Conservation (phyloP, 2,329 filamentous ascomycete genomes). For the Sporothrix humicola region DNA sequence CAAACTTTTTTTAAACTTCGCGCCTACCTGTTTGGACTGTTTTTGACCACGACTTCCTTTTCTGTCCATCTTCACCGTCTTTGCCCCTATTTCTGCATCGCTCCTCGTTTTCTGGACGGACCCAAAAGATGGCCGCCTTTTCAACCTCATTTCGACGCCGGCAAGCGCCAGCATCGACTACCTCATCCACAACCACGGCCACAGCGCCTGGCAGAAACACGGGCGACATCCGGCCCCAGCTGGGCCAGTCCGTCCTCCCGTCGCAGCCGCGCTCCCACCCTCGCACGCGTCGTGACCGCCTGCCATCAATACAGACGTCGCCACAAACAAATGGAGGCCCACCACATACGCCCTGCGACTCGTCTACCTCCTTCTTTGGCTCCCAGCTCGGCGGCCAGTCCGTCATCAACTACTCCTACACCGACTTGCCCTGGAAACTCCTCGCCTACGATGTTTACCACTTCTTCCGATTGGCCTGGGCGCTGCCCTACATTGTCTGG, state of each 20-base stretch:
- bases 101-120: neutral
- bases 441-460: slow-evolving; percentile 60
- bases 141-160: slow-evolving; percentile 24
- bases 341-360: neutral
- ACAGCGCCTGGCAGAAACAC: neutral
- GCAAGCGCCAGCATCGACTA: neutral
- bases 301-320: neutral
- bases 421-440: slow-evolving; percentile 59
- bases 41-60: neutral
- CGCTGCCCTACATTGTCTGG: slow-evolving; percentile 65
- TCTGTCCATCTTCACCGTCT: neutral
- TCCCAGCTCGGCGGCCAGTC: slow-evolving; percentile 63
- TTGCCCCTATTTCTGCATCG: neutral
- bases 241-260: neutral
- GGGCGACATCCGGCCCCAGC: slow-evolving; percentile 23
- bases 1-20: neutral
- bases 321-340: neutral
- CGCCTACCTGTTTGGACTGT: neutral
- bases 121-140: slow-evolving; percentile 16
- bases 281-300: neutral
- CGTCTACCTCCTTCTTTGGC: slow-evolving; percentile 55
- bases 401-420: slow-evolving; percentile 67
- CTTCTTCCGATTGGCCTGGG: slow-evolving; percentile 61
- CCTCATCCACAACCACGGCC: neutral
- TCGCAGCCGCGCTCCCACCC: neutral